Conservation (phyloP, 1,284 basidiomycete species). For the Irpex sp. region DNA sequence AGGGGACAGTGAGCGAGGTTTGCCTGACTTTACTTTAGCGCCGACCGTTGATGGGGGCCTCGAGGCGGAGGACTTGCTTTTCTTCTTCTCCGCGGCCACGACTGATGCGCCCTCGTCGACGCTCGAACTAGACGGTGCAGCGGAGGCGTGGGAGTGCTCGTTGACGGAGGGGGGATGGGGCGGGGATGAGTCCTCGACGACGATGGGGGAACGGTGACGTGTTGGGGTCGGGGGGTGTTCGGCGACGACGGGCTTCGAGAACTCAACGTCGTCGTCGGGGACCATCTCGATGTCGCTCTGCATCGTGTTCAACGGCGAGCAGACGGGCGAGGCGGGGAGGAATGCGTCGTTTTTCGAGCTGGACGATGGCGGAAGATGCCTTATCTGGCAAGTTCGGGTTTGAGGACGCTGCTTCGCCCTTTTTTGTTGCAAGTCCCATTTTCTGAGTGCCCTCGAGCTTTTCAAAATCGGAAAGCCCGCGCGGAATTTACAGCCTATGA, state of each 20-base stretch:
- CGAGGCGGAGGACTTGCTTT: constrained; percentile 5
- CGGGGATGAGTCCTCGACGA: constrained; percentile 19
- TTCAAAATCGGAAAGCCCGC: constrained; percentile 22
- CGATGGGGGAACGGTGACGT: constrained; percentile 24
- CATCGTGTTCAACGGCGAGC: constrained; percentile 10
- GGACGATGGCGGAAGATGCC: constrained; percentile 11
- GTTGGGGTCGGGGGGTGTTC: constrained; percentile 21
- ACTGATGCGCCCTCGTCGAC: not conserved
- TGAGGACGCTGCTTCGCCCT: constrained; percentile 7
- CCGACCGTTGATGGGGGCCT: constrained; percentile 12
- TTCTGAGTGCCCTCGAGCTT: constrained; percentile 7
- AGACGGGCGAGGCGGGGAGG: constrained; percentile 13
- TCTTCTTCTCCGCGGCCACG: constrained; percentile 7
- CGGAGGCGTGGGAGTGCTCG: constrained; percentile 2
- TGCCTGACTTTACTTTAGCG: constrained; percentile 42
- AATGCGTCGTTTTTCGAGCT: constrained; percentile 16
- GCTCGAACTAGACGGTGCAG: constrained; percentile 3
- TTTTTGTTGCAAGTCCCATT: constrained; percentile 5
- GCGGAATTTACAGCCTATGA: constrained; percentile 17
- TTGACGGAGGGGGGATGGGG: constrained; percentile 2
- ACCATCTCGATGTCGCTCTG: constrained; percentile 21
- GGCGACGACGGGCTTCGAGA: constrained; percentile 10
- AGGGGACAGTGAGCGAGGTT: constrained; percentile 53
- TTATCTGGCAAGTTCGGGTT: constrained; percentile 9
- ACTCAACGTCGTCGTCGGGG: constrained; percentile 7